Evolutionary conservation across 192 early-diverging fungal genomes (phyloP).

Genomic region (Rhizoclosmatium globosum): DNA sequence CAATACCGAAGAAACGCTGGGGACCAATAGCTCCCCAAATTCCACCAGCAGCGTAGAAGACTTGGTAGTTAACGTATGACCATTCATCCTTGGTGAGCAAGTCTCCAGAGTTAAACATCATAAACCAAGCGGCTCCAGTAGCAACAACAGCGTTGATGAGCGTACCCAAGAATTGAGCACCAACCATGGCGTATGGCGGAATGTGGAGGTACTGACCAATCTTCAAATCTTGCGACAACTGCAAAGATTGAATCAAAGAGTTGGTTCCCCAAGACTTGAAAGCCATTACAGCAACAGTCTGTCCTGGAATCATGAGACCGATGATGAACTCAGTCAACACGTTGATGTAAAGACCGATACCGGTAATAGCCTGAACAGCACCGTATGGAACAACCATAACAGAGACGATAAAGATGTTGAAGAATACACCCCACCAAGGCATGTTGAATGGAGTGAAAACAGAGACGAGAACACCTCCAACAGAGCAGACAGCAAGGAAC

Average conservation of each 20-base stretch:
- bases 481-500: background rate
- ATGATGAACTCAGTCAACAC: slow-evolving; percentile 56
- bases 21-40: no score
- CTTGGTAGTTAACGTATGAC: slow-evolving; percentile 13
- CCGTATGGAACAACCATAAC: slow-evolving; percentile 69
- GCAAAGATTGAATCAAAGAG: no score
- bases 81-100: background rate
- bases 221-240: no score
- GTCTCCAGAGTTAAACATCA: slow-evolving; percentile 10
- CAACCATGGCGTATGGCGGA: no score
- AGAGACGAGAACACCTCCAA: background rate
- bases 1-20: no score
- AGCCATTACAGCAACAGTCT: no score
- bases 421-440: slow-evolving; percentile 31
- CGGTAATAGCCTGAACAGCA: slow-evolving; percentile 67
- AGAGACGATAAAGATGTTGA: slow-evolving; percentile 50
- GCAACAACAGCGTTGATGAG: slow-evolving; percentile 8
- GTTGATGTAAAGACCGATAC: slow-evolving; percentile 58
- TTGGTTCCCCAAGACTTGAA: no score
- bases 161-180: no score
- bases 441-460: background rate
- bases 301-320: no score
- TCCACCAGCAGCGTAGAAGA: no score
- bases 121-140: background rate
- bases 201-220: no score